Conservation (phyloP, 148 eudicot genomes). For the Camellia japonica region DNA sequence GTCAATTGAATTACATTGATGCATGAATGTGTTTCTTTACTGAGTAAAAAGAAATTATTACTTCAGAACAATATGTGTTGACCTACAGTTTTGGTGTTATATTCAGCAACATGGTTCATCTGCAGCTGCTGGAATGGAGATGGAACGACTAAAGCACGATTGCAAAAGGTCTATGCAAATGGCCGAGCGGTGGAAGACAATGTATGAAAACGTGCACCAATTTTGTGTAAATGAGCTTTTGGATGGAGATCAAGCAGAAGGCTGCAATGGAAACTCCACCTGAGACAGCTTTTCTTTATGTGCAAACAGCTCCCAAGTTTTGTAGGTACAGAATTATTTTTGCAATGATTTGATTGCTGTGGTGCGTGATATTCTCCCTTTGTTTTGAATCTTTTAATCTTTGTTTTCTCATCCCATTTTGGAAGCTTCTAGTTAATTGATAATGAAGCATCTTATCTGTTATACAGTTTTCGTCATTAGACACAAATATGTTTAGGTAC, state of each 20-base stretch:
- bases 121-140: constrained; percentile 80
- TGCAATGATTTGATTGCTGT: neutral
- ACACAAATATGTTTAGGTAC: too few species aligned
- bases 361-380: neutral
- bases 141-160: constrained; percentile 62
- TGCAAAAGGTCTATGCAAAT: constrained; percentile 54
- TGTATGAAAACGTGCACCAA: constrained; percentile 67
- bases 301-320: constrained; percentile 26
- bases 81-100: constrained; percentile 1
- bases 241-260: constrained; percentile 39
- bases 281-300: constrained; percentile 10
- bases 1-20: neutral
- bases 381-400: neutral
- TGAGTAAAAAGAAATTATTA: neutral
- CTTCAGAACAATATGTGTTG: neutral
- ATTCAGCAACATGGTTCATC: constrained; percentile 81
- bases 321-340: constrained; percentile 23
- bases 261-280: constrained; percentile 9
- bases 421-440: too few species aligned
- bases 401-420: too few species aligned
- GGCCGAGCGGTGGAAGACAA: constrained; percentile 70
- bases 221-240: constrained; percentile 67
- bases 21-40: neutral
- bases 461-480: too few species aligned
- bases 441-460: too few species aligned